These are phyloP conservation scores for Rhodomyrtus tomentosa DNA, from an alignment of 345 rosid genomes.

Conservation along the genomic window DNA sequence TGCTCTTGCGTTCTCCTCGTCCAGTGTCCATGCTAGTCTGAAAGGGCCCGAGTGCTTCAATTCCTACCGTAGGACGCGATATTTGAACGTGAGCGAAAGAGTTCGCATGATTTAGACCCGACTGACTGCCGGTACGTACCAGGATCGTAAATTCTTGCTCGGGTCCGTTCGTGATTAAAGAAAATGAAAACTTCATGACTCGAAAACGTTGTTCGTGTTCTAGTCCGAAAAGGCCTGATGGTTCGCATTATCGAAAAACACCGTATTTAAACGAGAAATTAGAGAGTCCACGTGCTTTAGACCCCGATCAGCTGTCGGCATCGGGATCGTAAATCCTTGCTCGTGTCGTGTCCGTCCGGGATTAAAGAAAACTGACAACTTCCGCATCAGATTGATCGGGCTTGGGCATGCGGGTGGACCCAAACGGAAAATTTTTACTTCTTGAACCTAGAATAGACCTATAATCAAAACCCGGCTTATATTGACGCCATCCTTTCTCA, in stretches of 20 bases:
- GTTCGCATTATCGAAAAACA: not conserved
- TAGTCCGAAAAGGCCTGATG: too few relatives aligned
- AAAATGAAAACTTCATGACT: not conserved
- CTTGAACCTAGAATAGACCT: not conserved
- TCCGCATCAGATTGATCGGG: not conserved
- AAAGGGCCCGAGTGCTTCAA: not conserved
- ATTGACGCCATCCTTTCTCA: not conserved
- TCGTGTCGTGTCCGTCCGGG: not conserved
- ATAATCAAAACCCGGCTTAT: not conserved
- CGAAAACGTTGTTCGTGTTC: not conserved
- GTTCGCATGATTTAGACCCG: not conserved
- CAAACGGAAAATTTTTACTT: not conserved
- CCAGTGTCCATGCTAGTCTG: not conserved
- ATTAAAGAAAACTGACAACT: not conserved
- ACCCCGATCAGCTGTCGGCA: not conserved
- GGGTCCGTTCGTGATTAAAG: not conserved
- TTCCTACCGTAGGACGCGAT: not conserved
- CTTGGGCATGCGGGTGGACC: not conserved
- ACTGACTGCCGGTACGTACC: not conserved
- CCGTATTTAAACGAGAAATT: not conserved
- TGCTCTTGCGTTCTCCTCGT: not conserved
- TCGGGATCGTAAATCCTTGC: not conserved
- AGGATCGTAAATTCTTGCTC: not conserved
- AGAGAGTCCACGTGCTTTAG: not conserved
- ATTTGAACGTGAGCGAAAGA: not conserved